Base-by-base conservation (phyloP, 805 yeast species). In the Scheffersomyces ergatensis region DNA sequence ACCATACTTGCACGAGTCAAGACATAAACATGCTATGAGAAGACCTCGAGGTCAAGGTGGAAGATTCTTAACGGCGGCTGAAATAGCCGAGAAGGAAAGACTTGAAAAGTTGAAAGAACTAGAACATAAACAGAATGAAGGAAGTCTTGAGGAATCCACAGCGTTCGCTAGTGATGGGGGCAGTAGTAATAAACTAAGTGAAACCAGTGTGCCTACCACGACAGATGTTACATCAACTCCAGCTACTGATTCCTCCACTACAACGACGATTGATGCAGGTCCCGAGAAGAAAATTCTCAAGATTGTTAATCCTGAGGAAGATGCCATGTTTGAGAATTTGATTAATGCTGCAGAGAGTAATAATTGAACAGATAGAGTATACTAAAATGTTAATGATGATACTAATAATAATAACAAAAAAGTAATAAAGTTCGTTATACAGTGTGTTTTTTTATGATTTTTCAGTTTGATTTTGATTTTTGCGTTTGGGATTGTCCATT, bases 1-100 rank as follows among this genome's bases (percentile, higher is more conserved):
- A 58, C 97, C 98, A 11, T 92, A 95, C 62, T 63, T 93, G 37
- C 99, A 93, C 59, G 99, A 93, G 63, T 88, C 97, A 15, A 77
- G 99, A 54, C 99, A 93, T 62, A 92, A 93, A 60, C 99, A 93
- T 62, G 99, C 99, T 2, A 93, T 93, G 99, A 78, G 98, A 58
- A 78, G 99, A 60, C 98, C 99, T 13, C 80, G 99, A 53, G 99
- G 99, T 20, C 98, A 93, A 67, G 99, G 99, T 24, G 99, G 99
- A 5, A 74, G 99, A 45, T 93, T 93, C 51, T 66, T 93, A 44
- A 93, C 99, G 0, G 97, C 98, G 12, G 96, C 96, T 5, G 76
- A 70, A 48, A 70, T 70, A 35, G 75, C 75, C 3, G 75, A 70
- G 42, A 66, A 65, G 52, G 75, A 68, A 30, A 53, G 70, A 21